Base-by-base conservation (phyloP, 495 filamentous ascomycete genomes). In the Articulospora tetracladia region DNA sequence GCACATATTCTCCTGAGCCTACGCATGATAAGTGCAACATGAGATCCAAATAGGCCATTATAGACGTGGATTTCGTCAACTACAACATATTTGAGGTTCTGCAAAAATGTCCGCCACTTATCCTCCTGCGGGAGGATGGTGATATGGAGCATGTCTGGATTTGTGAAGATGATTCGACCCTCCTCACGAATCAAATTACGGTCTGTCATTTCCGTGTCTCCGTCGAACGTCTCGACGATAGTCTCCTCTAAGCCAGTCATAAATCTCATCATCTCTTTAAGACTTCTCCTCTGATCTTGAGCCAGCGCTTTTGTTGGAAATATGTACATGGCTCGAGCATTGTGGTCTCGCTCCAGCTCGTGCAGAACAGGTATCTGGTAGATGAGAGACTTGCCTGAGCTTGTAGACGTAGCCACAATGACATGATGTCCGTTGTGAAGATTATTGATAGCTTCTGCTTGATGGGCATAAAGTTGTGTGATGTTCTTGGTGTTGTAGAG, bases 241-340 rank as follows among this genome's bases (percentile, higher is more conserved):
- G 86, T 75, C 55, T 87, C 77, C 63, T 91, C 82, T n/a, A 97
- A 70, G 0, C 83, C 84, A 2, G 83, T 78, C 82, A 99, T 90
- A 67, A 86, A 95, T 20, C 80, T 72, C 47, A 98, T 74, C 58
- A 99, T 75, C 48, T 96, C 91, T 66, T 88, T 87, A 71, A 98
- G 78, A 66, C 93, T 96, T 59, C 94, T 81, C 67, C 85, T 84
- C 72, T 99, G 94, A 73, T 98, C 94, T 71, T 99, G 94, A 2
- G 94, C 94, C 15, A 99, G 77, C 12, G 94, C 94, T 74, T 99
- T 99, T 2, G 94, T 99, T 1, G 94, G 94, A 61, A 98, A 99
- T 23, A 99, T 97, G 69, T 97, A 98, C 87, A 99, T 91, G 11
- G 94, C 93, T 64, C 93, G 77, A 46, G 90, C 88, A 49, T 87